Conservation (phyloP, 2,329 filamentous ascomycete genomes). For the Aspergillus piperis region DNA sequence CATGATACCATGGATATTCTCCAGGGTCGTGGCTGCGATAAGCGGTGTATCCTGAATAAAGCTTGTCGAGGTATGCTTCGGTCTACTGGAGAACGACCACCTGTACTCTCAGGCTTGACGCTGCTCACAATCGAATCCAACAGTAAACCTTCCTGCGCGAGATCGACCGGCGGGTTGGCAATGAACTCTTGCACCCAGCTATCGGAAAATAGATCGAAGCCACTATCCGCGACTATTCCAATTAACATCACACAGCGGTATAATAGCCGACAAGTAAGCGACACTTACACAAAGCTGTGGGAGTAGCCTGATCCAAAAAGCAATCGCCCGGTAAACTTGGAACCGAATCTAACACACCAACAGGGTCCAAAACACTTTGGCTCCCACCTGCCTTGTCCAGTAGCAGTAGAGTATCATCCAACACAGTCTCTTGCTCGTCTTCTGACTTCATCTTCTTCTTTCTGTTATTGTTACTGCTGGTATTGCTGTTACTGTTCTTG, state of each 20-base stretch:
- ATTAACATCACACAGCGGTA: background rate
- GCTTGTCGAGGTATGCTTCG: conserved; percentile 3
- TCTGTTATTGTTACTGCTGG: no score
- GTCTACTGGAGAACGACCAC: background rate
- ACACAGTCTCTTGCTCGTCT: background rate
- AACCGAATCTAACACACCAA: background rate
- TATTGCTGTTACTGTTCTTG: background rate
- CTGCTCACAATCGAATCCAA: conserved; percentile 15
- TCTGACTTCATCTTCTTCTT: background rate
- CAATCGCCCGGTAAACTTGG: background rate
- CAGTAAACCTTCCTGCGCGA: conserved; percentile 13
- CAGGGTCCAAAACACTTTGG: no score
- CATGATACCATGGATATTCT: background rate
- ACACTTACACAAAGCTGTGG: conserved; percentile 15
- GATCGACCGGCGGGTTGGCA: conserved; percentile 19
- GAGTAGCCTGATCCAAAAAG: conserved; percentile 8
- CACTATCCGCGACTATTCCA: conserved; percentile 17
- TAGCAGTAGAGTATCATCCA: background rate
- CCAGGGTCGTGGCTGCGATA: background rate
- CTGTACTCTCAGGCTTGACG: conserved; percentile 5
- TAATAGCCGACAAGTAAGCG: background rate
- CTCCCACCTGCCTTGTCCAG: background rate
- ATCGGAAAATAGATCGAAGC: conserved; percentile 27
- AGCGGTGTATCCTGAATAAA: background rate
- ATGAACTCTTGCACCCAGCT: conserved; percentile 35